phyloP scores from a whole-genome alignment of 2,329 filamentous ascomycete genomes.

The Aphanoascus verrucosus region DNA sequence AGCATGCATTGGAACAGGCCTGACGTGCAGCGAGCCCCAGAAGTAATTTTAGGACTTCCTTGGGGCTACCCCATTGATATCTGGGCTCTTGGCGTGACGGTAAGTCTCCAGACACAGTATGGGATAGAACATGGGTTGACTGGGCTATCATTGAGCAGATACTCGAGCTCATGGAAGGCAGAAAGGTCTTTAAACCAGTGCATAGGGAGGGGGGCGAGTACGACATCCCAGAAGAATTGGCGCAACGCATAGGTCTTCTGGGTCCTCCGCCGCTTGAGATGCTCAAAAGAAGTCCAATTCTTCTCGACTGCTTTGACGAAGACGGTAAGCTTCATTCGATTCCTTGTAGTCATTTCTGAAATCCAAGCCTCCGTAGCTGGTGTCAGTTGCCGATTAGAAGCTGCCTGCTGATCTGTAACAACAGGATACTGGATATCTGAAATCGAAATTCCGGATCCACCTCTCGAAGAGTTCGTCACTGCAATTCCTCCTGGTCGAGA shows the following conservation, averaged over 20 bases:
- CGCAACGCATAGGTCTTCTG: constrained; percentile 24
- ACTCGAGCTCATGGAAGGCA: constrained; percentile 19
- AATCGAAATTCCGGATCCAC: constrained; percentile 15
- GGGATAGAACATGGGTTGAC: no score
- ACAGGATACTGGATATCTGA: constrained; percentile 18
- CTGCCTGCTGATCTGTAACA: no score
- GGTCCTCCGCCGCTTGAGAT: constrained; percentile 21
- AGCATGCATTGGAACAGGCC: constrained; percentile 21
- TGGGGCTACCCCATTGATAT: constrained; percentile 20
- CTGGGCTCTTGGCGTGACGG: constrained; percentile 23
- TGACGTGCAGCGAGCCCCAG: constrained; percentile 21
- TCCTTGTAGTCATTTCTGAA: no score
- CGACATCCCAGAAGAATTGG: constrained; percentile 21
- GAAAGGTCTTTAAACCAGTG: constrained; percentile 22
- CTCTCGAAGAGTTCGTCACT: constrained; percentile 18
- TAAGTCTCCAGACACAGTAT: constrained; percentile 10
- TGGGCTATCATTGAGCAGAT: no score
- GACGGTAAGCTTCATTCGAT: no score
- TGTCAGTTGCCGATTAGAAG: no score
- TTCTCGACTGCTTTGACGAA: constrained; percentile 15
- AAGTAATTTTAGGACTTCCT: constrained; percentile 19
- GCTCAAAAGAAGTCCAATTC: constrained; percentile 17
- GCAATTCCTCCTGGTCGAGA: constrained; percentile 19
- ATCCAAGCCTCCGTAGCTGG: no score
- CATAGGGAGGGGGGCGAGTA: constrained; percentile 21